Conservation (phyloP, 1,284 basidiomycete genomes). For the Rhodotorula sp. region DNA sequence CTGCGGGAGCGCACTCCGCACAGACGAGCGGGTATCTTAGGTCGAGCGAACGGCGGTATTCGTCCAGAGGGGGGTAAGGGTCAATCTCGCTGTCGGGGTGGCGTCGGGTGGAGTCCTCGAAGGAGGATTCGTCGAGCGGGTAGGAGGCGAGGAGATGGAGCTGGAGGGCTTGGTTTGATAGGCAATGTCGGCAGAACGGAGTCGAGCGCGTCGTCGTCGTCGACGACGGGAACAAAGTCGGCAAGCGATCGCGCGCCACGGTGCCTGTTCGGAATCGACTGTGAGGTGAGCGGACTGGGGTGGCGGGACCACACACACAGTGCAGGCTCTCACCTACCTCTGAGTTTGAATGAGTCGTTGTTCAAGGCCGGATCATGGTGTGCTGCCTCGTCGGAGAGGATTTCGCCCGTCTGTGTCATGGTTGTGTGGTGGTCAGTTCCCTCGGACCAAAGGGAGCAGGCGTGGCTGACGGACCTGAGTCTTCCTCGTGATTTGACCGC, state of each 20-base stretch:
- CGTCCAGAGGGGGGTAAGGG: constrained; percentile 60
- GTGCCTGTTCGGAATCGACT: constrained; percentile 1
- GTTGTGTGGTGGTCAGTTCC: too few species aligned
- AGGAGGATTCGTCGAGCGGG: constrained; percentile 74
- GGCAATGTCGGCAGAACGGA: constrained; percentile 79
- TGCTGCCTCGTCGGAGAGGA: constrained; percentile 77
- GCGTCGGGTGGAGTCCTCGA: background rate
- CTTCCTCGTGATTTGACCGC: constrained; percentile 15
- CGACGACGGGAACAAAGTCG: constrained; percentile 43
- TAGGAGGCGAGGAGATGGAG: constrained; percentile 84
- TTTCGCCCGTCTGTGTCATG: constrained; percentile 60
- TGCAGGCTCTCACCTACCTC: constrained; percentile 58
- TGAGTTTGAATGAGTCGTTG: constrained; percentile 64
- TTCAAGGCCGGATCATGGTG: constrained; percentile 79
- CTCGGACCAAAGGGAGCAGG: fast-evolving
- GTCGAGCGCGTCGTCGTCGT: constrained; percentile 8
- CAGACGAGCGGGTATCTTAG: constrained; percentile 83
- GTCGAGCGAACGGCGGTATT: constrained; percentile 71
- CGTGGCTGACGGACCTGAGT: background rate
- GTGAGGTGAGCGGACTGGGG: background rate
- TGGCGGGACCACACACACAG: constrained; percentile 1
- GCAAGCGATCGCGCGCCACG: constrained; percentile 42
- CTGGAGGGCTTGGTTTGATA: constrained; percentile 83
- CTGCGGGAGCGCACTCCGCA: constrained; percentile 65
- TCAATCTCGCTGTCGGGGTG: constrained; percentile 52